Evolutionary conservation across 1,139 yeast genomes (phyloP), one percentile per base, ranked within the genome.

Genomic region (Candida anutae): DNA sequence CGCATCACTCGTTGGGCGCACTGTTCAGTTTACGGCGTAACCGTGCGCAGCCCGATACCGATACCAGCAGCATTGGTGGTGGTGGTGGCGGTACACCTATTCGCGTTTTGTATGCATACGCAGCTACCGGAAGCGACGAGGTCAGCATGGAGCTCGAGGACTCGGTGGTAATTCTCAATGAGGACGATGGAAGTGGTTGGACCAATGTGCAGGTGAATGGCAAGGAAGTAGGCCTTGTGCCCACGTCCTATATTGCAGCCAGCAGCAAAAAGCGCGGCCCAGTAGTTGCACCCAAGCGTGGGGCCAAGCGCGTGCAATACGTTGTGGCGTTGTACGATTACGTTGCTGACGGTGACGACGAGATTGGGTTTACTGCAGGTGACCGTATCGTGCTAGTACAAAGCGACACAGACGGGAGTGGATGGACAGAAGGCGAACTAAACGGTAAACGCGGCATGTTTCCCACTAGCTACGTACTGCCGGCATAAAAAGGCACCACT

Each of bases 111-210:
- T 90, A 79, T 45, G 66, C 67, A 1, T 90, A 88, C 48, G 54
- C 65, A 4, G 78, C 93, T 0, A 57, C 71, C 4, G 95, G 87
- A 4, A 72, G 64, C 18, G 97, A 87, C 45, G 98, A 90, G 53
- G 56, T 77, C 1, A 53, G 74, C 2, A 56, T 90, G 2, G 36
- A 45, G 6, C 70, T 72, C 0, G 88, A 93, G 5, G 94, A 83
- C 26, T 46, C 55, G 4, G 54, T 88, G 22, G 56, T 55, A 4
- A 66, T 90, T 3, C 35, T 80, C 1, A 76, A 72, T 28, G 59
- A 59, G 3, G 97, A 90, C 50, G 90, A 83, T 40, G 96, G 96
- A 0, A 77, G 90, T 5, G 99, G 99, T 0, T 93, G 99, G 99
- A 79, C 95, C 1, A 57, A 40, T 72, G 79, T 42, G 37, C 54